These are phyloP conservation scores for Porcisia hertigi DNA, from an alignment of 208 protist genomes.

Conservation along the genomic window DNA sequence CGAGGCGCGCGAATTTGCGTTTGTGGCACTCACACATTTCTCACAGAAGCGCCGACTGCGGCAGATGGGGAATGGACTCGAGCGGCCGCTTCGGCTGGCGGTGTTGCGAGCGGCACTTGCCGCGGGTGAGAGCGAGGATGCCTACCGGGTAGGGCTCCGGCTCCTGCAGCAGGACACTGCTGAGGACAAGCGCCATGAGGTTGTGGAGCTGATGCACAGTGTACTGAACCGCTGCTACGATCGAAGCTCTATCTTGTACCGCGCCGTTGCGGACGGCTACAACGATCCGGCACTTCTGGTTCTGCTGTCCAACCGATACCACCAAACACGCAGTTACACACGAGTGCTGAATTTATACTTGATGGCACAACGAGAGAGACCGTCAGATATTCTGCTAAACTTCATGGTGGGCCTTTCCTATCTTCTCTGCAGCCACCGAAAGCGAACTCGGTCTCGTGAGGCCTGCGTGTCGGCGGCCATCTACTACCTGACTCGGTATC, in stretches of 20 bases:
- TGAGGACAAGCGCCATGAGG: conserved; percentile 56
- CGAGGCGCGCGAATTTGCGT: conserved; percentile 90
- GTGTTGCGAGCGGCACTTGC: conserved; percentile 78
- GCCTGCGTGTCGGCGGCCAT: conserved; percentile 70
- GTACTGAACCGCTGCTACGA: conserved; percentile 70
- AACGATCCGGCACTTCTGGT: conserved; percentile 58
- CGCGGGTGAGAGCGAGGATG: conserved; percentile 78
- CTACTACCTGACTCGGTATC: conserved; percentile 79
- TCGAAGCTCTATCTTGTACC: conserved; percentile 51
- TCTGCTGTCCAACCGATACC: conserved; percentile 83
- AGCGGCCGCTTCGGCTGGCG: conserved; percentile 76
- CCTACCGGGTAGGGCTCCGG: conserved; percentile 74
- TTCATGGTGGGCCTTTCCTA: conserved; percentile 83
- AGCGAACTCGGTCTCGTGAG: conserved; percentile 61
- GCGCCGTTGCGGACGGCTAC: conserved; percentile 48
- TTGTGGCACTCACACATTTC: conserved; percentile 64
- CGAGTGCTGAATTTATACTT: conserved; percentile 80
- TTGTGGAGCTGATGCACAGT: conserved; percentile 80
- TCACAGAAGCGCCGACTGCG: conserved; percentile 44
- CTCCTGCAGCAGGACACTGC: conserved; percentile 73
- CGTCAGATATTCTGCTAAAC: conserved; percentile 65
- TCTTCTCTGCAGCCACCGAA: conserved; percentile 78
- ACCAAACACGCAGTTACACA: conserved; percentile 65
- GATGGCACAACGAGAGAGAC: conserved; percentile 54
- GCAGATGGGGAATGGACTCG: conserved; percentile 48